Base-by-base conservation (phyloP, 768 basidiomycete genomes). In the Gymnopilus dilepis region DNA sequence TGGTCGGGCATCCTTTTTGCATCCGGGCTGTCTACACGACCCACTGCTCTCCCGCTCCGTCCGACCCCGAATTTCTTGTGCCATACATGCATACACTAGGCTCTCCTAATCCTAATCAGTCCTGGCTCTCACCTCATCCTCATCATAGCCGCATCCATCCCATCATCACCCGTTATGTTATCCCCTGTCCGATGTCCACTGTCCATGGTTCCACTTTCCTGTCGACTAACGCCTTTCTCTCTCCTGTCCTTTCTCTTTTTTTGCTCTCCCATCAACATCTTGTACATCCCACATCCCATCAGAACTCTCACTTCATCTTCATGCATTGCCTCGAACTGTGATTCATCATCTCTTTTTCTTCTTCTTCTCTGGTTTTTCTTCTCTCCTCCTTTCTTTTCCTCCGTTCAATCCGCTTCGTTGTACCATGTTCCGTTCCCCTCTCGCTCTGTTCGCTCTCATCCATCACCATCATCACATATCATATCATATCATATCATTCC, bases 261-360 rank as follows among this genome's bases (percentile, higher is more conserved):
- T 40, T 22, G 37, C 28, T 26, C 48, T 41, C 24, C 37, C 37
- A 38, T 52, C 58, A 37, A 50, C 47, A 59, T 59, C 58, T 59
- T 59, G 51, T 55, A 55, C 57, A 52, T 53, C 37, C 52, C 31
- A 43, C 41, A 52, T 52, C 28, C 37, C 52, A 54, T 54, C 52
- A 50, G 47, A 50, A 26, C 26, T 17, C 28, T 34, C 34, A n/a
- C 21, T 37, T 54, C 37, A 38, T 54, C 21, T 37, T 54, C 37
- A 38, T 54, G 52, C 52, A 54, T 50, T 50, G 38, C 37, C 22
- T 38, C 52, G 34, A 54, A 37, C 52, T 37, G 21, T 53, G 33
- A 53, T 38, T 30, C 52, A 52, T 52, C 51, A 37, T 19, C 13
- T 40, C n/a, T n/a, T n/a, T n/a, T n/a, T n/a, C n/a, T n/a, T n/a